Base-by-base conservation (phyloP, 1,139 yeast genomes). In the Kurtzmaniella natalensis region DNA sequence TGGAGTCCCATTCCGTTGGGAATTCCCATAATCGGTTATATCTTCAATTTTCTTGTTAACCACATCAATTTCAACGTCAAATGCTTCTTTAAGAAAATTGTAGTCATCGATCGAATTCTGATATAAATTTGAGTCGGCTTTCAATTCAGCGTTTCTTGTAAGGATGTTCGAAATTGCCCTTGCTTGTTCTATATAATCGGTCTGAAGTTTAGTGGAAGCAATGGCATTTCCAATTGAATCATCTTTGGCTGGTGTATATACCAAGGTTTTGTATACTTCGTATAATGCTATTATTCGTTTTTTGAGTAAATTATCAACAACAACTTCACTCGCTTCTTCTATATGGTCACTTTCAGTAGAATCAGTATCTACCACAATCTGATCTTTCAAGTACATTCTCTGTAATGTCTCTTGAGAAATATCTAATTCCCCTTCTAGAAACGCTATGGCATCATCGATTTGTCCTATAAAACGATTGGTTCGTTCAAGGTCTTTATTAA, bases 201-300 rank as follows among this genome's bases (percentile, higher is more conserved):
- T 39, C 26, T 42, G 44, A 10, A 57, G 47, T 20, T 46, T 29
- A 2, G 41, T 44, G 2, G 63, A 56, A 1, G 72, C 63, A 3
- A 60, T 43, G 10, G 70, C 65, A 10, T 57, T 55, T 6, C 60
- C 61, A 18, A 67, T 61, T 30, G 61, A 59, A 34, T 65, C 71
- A 35, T 60, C 59, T 41, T 64, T 64, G 33, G 54, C 61, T 3
- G 64, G 56, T 26, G 45, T 45, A 37, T 53, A 67, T 0, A 69
- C 61, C 3, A 67, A 44, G 31, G 47, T 56, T 11, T 48, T 40
- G 36, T 53, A 58, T 3, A 61, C 43, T 4, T 53, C 55, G 36
- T 50, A 45, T 14, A 51, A 45, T 2, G 70, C 71, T 24, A 62
- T 42, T 3, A 57, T 47, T 27, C 46, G 41, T 22, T 41, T 40